Base-by-base conservation (phyloP, 768 basidiomycete species). In the Suillus ampliporus region DNA sequence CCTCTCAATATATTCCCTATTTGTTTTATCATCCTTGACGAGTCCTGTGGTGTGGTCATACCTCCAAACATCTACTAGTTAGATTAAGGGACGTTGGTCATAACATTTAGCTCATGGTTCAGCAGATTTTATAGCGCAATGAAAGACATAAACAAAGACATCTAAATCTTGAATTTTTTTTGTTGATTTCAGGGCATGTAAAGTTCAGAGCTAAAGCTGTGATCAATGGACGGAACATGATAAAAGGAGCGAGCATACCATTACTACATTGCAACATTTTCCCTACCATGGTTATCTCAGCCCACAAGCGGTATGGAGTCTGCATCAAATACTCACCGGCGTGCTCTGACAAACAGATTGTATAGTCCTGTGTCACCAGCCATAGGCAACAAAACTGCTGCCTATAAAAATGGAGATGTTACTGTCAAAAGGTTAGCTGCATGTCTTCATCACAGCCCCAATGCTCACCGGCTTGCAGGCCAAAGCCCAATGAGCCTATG, bases 351-450 rank as follows among this genome's bases (percentile, higher is more conserved):
- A 31, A 46, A 46, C n/a, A n/a, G n/a, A 48, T 17, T 48, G 47
- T 48, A 48, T 26, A 48, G 47, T 48, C 23, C 23, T 4, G 23
- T 8, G 14, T 48, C 47, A 8, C 47, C 47, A 48, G 47, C 47
- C 47, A 48, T 47, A 47, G 46, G 46, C 23, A 1, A 47, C 46
- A 47, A 48, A 48, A 48, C 6, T 0, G 7, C 47, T 48, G 26
- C 14, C 23, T 3, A 15, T 48, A 48, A 48, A 48, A 48, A 48
- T 48, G 47, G 47, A 48, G 4, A 26, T 48, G 8, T 48, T 26
- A 48, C 15, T 26, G 14, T 48, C 23, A 48, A 48, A 48, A 48
- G 47, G 47, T 48, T 48, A 48, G 47, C 8, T 48, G 47, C 47
- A 48, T 26, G 23, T 48, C 23, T 48, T 48, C 14, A 15, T 48